Evolutionary conservation across 2,329 filamentous ascomycete genomes (phyloP).

Genomic region (Fusarium duplospermum): DNA sequence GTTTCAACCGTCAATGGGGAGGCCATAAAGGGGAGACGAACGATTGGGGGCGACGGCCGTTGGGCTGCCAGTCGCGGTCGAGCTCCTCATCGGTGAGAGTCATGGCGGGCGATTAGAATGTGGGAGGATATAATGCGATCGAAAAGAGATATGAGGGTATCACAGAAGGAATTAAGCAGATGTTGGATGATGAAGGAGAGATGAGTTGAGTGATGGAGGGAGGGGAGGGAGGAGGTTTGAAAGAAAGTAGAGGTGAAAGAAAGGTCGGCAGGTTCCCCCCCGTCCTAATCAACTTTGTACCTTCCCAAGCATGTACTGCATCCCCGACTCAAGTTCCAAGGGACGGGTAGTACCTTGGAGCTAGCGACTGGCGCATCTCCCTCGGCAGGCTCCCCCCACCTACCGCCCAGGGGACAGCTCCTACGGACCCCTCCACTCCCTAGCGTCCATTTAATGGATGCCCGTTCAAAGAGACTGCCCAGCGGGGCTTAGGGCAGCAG

Average conservation of each 20-base stretch:
- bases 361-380: constrained; percentile 8
- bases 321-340: constrained; percentile 10
- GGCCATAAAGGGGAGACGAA: constrained; percentile 72
- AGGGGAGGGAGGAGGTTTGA: neutral
- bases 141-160: neutral
- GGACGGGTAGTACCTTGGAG: constrained; percentile 13
- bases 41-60: constrained; percentile 83
- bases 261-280: neutral
- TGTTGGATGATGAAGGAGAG: neutral
- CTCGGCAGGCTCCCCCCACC: neutral
- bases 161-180: neutral
- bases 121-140: neutral
- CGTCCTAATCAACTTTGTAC: neutral
- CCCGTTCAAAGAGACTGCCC: constrained; percentile 1
- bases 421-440: neutral
- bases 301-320: neutral
- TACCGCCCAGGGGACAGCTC: neutral
- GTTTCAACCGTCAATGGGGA: constrained; percentile 59
- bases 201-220: neutral
- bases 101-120: constrained; percentile 29
- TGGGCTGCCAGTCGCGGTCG: constrained; percentile 84
- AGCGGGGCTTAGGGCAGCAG: constrained; percentile 9
- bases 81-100: constrained; percentile 73
- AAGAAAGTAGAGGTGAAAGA: neutral
- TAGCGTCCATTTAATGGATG: neutral